Evolutionary conservation across 78 protist genomes (phyloP).

Genomic region (Dictyostelium citrinum): DNA sequence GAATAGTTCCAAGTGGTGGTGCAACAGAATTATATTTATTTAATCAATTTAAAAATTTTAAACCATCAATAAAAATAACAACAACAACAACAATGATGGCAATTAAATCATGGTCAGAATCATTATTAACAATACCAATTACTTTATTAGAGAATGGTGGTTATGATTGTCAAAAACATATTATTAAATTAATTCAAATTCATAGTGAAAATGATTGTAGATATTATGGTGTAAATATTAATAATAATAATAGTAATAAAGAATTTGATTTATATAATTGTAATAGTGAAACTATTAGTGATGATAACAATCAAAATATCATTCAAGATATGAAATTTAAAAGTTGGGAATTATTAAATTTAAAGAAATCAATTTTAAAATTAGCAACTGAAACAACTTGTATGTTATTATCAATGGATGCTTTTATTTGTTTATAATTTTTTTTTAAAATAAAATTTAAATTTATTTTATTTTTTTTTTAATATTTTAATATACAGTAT

Average conservation of each 20-base stretch:
- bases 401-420: conserved; percentile 12
- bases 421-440: not conserved
- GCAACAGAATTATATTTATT: conserved; percentile 29
- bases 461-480: not conserved
- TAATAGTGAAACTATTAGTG: not conserved
- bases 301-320: not conserved
- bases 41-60: not conserved
- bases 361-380: conserved; percentile 50
- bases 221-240: not conserved
- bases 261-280: not conserved
- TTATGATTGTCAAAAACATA: not conserved
- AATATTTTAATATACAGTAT: no score
- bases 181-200: conserved; percentile 1
- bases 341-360: conserved; percentile 36
- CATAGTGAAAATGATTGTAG: not conserved
- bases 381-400: conserved; percentile 41
- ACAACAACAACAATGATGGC: not conserved
- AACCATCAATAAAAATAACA: not conserved
- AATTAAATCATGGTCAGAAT: conserved; percentile 1
- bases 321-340: conserved; percentile 17
- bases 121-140: conserved; percentile 34
- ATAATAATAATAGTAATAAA: no score
- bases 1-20: conserved; percentile 22
- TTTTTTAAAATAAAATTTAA: not conserved
- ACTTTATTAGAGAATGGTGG: conserved; percentile 55